A percentile compares a stretch with the other conserved stretches of the same genome.
Evolutionary conservation across 371 early-diverging fungal species (phyloP).

Genomic region (Actinomortierella wolfii): DNA sequence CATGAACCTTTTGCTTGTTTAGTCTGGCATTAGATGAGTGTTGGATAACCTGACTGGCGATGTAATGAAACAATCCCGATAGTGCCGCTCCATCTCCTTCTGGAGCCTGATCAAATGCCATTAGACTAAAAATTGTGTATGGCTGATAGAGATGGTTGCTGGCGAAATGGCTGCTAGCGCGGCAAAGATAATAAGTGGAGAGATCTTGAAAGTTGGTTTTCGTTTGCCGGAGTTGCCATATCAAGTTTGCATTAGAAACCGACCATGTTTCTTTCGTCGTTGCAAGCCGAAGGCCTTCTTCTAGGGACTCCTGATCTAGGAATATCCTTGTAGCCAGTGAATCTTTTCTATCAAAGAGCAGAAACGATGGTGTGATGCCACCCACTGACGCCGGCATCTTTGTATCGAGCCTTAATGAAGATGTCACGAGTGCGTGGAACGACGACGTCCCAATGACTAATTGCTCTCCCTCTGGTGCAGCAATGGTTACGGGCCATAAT

Average conservation of each 20-base stretch:
- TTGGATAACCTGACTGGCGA: too few species aligned
- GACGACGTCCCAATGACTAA: not conserved
- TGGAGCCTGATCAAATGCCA: constrained; percentile 11
- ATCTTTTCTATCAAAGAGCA: not conserved
- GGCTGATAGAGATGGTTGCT: constrained; percentile 14
- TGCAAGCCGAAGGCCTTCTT: not conserved
- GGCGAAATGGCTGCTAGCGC: constrained; percentile 14
- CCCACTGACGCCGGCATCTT: not conserved
- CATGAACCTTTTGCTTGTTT: too few species aligned
- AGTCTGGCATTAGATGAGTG: too few species aligned
- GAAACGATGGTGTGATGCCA: not conserved
- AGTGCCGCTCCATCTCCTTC: constrained; percentile 14
- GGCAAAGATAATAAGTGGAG: constrained; percentile 19
- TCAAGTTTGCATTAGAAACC: too few species aligned
- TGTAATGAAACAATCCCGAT: too few species aligned
- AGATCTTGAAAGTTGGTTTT: constrained; percentile 15
- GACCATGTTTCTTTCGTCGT: too few species aligned
- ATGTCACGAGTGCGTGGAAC: not conserved
- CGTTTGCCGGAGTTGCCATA: constrained; percentile 16
- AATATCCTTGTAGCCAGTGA: not conserved
- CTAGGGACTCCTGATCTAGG: not conserved
- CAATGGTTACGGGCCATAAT: not conserved
- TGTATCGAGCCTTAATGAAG: not conserved
- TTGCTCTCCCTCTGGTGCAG: not conserved
- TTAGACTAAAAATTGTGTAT: constrained; percentile 12